Percentiles rank a stretch among this genome's conserved stretches.
Evolutionary conservation across 2,329 filamentous ascomycete genomes (phyloP).

Genomic region (Cladosporium sp.): DNA sequence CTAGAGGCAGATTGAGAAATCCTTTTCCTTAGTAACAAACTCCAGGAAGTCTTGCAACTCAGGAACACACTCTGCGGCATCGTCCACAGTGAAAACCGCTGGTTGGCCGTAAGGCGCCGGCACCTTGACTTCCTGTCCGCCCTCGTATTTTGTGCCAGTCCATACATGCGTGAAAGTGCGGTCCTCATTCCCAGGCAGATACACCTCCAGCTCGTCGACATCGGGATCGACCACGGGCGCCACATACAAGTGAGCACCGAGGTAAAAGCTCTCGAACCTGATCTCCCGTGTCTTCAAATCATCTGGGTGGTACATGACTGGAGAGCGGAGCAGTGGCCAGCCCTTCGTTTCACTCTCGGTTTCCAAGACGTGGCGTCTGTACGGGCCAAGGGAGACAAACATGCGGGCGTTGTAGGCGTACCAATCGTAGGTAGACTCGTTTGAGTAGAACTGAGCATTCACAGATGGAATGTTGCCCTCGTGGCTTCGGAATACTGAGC

Average conservation of each 20-base stretch:
- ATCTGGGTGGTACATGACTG: slow-evolving; percentile 24
- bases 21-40: slow-evolving; percentile 27
- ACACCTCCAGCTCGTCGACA: slow-evolving; percentile 22
- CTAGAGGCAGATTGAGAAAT: slow-evolving; percentile 11
- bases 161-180: slow-evolving; percentile 26
- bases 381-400: slow-evolving; percentile 33
- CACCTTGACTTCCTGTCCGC: slow-evolving; percentile 23
- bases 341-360: slow-evolving; percentile 25
- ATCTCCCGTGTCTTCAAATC: slow-evolving; percentile 22
- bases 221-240: slow-evolving; percentile 26
- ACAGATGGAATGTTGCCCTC: slow-evolving; percentile 36
- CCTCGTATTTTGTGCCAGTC: slow-evolving; percentile 21
- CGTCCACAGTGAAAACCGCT: slow-evolving; percentile 26
- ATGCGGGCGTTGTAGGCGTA: slow-evolving; percentile 35
- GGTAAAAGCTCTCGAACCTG: slow-evolving; percentile 28
- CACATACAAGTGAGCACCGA: slow-evolving; percentile 26
- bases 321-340: slow-evolving; percentile 27
- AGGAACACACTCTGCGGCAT: slow-evolving; percentile 15
- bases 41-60: slow-evolving; percentile 25
- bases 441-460: slow-evolving; percentile 37
- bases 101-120: slow-evolving; percentile 28
- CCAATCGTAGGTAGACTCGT: slow-evolving; percentile 31
- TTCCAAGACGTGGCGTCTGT: slow-evolving; percentile 29
- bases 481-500: slow-evolving; percentile 34
- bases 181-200: slow-evolving; percentile 21